Evolutionary conservation across 1,284 basidiomycete species (phyloP), one percentile per base, ranked within the genome.

Genomic region (Cutaneotrichosporon cavernicola): DNA sequence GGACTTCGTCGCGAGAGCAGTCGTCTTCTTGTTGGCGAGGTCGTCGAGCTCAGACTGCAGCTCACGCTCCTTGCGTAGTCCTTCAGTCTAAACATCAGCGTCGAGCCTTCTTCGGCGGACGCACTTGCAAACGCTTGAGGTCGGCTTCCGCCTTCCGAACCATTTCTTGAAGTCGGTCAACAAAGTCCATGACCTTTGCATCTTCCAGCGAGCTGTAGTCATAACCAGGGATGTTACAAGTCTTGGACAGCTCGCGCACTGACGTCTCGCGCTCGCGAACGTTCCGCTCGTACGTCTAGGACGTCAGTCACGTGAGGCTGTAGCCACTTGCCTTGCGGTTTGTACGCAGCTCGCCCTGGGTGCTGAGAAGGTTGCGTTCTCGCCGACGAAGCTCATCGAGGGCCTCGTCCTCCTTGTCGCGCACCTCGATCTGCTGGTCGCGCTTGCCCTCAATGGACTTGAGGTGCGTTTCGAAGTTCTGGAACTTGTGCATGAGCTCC

Each of bases 161-260:
- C 10, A 75, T 63, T 26, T 76, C 73, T 9, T 72, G 70, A 13
- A 80, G 65, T 53, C 70, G 75, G 40, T 77, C 75, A 8, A 77
- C 65, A 57, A 76, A 76, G 30, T 75, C 73, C 16, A 62, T 66
- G 11, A 78, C 65, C 62, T 78, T 76, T 38, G 40, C 31, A 46
- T 80, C 76, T 58, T 76, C 76, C 16, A 76, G 66, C 0, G 77
- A 73, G 10, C 73, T 73, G 62, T 73, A 73, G 62, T 86, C 87
- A 73, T 87, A 94, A 0, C 91, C 92, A 60, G 86, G 85, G 70
- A 97, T 88, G 30, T 86, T 84, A 69, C 90, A 84, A 65, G 86
- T 86, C 52, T 86, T 82, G 55, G 87, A 85, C 10, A 92, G 86
- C 43, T 89, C 85, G 30, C 85, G 86, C 63, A 97, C 89, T 34